Evolutionary conservation across 2,329 filamentous ascomycete species (phyloP), one percentile per base, ranked within the genome.

Genomic region (Lizonia empirigonia): DNA sequence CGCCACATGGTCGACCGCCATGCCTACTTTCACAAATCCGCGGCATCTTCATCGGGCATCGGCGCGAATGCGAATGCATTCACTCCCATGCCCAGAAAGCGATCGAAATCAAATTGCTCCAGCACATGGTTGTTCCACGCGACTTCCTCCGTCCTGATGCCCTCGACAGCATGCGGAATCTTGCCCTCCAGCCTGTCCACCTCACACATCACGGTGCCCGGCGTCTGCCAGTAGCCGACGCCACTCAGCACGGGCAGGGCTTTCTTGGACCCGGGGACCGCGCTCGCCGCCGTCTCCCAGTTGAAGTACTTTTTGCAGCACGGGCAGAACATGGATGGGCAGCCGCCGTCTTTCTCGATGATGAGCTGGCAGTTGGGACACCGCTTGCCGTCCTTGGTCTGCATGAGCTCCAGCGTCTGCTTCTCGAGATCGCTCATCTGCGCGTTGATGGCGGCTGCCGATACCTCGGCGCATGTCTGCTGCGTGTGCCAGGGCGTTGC

Each of bases 301-400:
- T 68, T 58, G 55, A 69, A 68, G 33, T 56, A 60, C 27, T 59
- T 68, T 12, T 54, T 37, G 26, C 65, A 70, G 0, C 58, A 60
- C 1, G 30, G 16, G 35, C 67, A 70, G 15, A 38, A 55, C 62
- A 68, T 67, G 19, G 49, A 55, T 24, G 64, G 44, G 27, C 67
- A 69, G 1, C 67, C 67, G 1, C 65, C 65, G 18, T 67, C 64
- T 29, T 68, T 68, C 46, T 68, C 66, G 22, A 70, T 64, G 1
- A 69, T 62, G 2, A 70, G 35, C 12, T 61, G 56, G 47, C 67
- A 70, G 23, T 69, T 67, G 1, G 67, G 65, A 51, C 67, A 70
- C 2, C 67, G 55, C 32, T 60, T 65, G 1, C 59, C 66, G 34
- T 67, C 62, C 24, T 58, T 62, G 3, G 34, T 33, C 40, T 68